Conservation (phyloP, 1,284 basidiomycete genomes). For the Golubevia sp. region DNA sequence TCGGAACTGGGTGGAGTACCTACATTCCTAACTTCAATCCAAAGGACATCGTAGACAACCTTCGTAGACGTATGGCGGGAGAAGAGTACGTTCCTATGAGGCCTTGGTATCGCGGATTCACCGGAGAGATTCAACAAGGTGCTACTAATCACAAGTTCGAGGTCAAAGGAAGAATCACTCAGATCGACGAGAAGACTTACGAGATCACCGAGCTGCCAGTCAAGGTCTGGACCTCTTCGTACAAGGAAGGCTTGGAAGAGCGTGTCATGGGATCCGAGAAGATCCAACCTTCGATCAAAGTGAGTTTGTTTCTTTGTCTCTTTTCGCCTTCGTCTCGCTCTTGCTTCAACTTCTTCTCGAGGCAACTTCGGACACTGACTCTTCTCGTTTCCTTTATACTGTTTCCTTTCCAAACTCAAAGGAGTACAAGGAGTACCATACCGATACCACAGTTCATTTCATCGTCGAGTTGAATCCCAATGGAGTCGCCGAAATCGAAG, state of each 20-base stretch:
- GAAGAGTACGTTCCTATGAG: slow-evolving; percentile 84
- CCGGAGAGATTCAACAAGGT: slow-evolving; percentile 41
- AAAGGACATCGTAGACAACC: slow-evolving; percentile 82
- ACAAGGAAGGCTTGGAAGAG: slow-evolving; percentile 59
- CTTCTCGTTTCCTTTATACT: not conserved
- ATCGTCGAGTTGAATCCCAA: slow-evolving; percentile 79
- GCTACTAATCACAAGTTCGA: slow-evolving; percentile 42
- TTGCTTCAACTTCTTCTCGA: not conserved
- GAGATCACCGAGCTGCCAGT: slow-evolving; percentile 61
- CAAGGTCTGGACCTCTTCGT: slow-evolving; percentile 50
- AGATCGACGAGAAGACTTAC: slow-evolving; percentile 52
- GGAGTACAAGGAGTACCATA: slow-evolving; percentile 66
- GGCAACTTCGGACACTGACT: not conserved
- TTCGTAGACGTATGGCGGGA: slow-evolving; percentile 82
- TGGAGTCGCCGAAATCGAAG: slow-evolving; percentile 82
- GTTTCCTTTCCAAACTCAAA: not conserved
- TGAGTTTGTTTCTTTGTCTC: too few species aligned
- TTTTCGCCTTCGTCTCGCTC: not conserved
- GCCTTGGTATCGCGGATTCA: slow-evolving; percentile 97
- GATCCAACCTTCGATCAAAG: slow-evolving; percentile 49
- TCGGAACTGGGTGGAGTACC: slow-evolving; percentile 98
- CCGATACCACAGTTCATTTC: slow-evolving; percentile 90
- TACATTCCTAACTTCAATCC: slow-evolving; percentile 93
- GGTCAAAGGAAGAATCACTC: slow-evolving; percentile 34
- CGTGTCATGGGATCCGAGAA: slow-evolving; percentile 51